Base-by-base conservation (phyloP, 2,329 filamentous ascomycete species). In the Kalmusia sp. region DNA sequence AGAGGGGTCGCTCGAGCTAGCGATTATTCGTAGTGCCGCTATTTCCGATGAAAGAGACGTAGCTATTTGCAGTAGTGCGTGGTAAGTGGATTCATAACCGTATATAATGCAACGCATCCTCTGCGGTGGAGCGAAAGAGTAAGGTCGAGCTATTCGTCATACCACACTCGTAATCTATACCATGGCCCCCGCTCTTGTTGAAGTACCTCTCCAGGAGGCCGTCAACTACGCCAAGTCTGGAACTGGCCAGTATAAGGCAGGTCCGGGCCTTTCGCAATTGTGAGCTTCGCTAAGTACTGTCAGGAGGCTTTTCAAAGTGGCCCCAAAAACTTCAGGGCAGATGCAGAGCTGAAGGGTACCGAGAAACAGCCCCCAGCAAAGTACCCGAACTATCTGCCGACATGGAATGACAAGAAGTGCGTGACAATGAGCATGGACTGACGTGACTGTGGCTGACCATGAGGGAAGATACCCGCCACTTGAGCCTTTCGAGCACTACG, bases 371-470 rank as follows among this genome's bases (percentile, higher is more conserved):
- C 80, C 14, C 80, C 83, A 8, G 82, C 83, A 5, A 80, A 85
- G 68, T 92, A 90, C 61, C 86, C 86, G 3, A 80, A 91, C 67
- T 93, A 93, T 69, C 82, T 92, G 7, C 88, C 89, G 2, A 86
- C 84, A 2, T 91, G 88, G 88, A 82, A 89, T 65, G 83, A 87
- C 73, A 70, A 59, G 60, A 63, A 62, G 67, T 65, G 30, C 34
- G 27, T 45, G 46, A 46, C 8, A 39, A 11, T 15, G 17, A n/a
- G 11, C 27, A 28, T 22, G 3, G 3, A 19, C 11, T 35, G 14
- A 33, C n/a, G 8, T 34, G 3, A 3, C 24, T 8, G 31, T 31
- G 28, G 51, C 53, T 56, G 11, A 62, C n/a, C 28, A 66, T 59
- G 64, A 43, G 61, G 63, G 11, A 59, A 82, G 76, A 58, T 90